A percentile compares a stretch with the other conserved stretches of the same genome.
These are phyloP conservation scores for Viola pubescens DNA, from an alignment of 441 rosid species.

Conservation along the genomic window DNA sequence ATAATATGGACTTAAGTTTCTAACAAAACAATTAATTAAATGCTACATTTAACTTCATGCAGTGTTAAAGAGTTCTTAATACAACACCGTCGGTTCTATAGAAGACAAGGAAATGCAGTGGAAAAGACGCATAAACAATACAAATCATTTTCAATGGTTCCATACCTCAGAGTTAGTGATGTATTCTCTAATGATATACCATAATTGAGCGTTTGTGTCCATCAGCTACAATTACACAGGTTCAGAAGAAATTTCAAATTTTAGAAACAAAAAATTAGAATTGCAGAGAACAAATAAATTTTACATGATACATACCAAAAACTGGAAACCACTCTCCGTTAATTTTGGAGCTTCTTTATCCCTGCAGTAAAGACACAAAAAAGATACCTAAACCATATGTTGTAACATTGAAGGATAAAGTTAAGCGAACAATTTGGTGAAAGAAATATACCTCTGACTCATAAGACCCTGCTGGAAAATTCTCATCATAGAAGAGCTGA, in stretches of 20 bases:
- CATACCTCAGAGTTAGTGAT: constrained; percentile 86
- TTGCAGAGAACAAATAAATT: constrained; percentile 16
- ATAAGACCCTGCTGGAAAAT: constrained; percentile 86
- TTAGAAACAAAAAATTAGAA: constrained; percentile 13
- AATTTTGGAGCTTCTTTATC: constrained; percentile 72
- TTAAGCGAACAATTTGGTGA: background rate
- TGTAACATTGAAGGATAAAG: constrained; percentile 1
- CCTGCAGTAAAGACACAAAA: constrained; percentile 32
- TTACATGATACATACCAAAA: constrained; percentile 57
- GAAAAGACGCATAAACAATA: too few species aligned
- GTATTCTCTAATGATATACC: constrained; percentile 96
- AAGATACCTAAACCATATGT: constrained; percentile 11
- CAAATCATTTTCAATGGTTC: background rate
- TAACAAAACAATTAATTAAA: background rate
- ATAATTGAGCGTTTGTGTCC: constrained; percentile 96
- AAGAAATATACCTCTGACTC: constrained; percentile 48
- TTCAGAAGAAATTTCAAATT: constrained; percentile 18
- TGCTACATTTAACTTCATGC: background rate
- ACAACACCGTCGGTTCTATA: background rate
- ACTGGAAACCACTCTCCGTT: constrained; percentile 95
- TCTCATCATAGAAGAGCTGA: constrained; percentile 87
- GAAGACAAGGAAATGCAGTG: background rate
- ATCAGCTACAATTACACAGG: constrained; percentile 51
- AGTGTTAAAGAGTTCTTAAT: background rate
- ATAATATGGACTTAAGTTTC: background rate